A percentile compares a stretch with the other conserved stretches of the same genome.
These are phyloP conservation scores for Scedosporium dehoogii DNA, from an alignment of 2,329 filamentous ascomycete species.

Conservation along the genomic window DNA sequence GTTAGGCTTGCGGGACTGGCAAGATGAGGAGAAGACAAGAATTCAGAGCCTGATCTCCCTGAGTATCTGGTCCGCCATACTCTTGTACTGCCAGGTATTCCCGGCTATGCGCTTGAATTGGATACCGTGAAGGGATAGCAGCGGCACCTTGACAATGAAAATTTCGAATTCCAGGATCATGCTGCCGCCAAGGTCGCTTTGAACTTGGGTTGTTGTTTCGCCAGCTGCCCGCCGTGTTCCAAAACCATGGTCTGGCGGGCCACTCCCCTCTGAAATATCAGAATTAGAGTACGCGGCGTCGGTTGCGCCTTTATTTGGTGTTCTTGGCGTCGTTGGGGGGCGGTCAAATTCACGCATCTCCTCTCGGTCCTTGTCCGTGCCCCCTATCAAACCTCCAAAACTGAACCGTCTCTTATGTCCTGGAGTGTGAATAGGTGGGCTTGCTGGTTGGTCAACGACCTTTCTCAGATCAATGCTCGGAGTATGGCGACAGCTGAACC, in stretches of 20 bases:
- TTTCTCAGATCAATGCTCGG: conserved; percentile 84
- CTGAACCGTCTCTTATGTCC: conserved; percentile 72
- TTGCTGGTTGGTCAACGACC: conserved; percentile 53
- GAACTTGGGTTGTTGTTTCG: conserved; percentile 86
- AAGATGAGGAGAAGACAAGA: no score
- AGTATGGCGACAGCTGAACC: conserved; percentile 79
- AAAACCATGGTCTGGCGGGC: conserved; percentile 41
- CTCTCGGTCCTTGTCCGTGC: conserved; percentile 56
- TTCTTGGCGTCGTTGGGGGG: conserved; percentile 29
- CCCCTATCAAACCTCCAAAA: conserved; percentile 58
- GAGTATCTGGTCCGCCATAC: conserved; percentile 93
- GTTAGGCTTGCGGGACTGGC: no score
- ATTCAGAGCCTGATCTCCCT: conserved; percentile 56
- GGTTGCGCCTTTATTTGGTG: conserved; percentile 34
- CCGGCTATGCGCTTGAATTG: conserved; percentile 96
- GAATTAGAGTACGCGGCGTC: conserved; percentile 77
- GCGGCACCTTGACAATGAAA: conserved; percentile 91
- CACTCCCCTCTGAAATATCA: conserved; percentile 73
- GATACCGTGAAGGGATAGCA: conserved; percentile 86
- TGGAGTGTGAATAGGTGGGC: conserved; percentile 41
- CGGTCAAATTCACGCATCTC: conserved; percentile 53
- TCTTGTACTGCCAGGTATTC: conserved; percentile 97
- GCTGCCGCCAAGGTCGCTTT: conserved; percentile 76
- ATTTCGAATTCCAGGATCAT: conserved; percentile 89
- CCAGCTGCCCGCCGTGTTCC: conserved; percentile 56